These are phyloP conservation scores for Colletotrichum navitas DNA, from an alignment of 2,329 filamentous ascomycete species.

Conservation along the genomic window DNA sequence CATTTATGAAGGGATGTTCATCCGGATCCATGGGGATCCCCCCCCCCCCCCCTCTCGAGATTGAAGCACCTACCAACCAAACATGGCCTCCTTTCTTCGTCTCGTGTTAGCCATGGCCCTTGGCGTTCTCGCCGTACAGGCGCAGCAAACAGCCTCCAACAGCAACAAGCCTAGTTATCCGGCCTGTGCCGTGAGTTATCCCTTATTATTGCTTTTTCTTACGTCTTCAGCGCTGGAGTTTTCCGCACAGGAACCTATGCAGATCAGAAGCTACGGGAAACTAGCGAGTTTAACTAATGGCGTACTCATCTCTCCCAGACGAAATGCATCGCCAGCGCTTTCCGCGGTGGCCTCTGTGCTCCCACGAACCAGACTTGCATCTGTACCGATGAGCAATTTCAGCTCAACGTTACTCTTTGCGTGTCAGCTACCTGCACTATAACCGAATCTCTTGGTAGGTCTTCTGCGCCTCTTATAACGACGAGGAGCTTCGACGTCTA, in stretches of 20 bases:
- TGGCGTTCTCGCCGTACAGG: slow-evolving; percentile 26
- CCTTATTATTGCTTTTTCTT: not conserved
- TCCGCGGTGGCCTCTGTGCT: slow-evolving; percentile 41
- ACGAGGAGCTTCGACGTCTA: not conserved
- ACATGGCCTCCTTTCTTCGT: slow-evolving; percentile 28
- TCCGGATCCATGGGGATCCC: slow-evolving; percentile 16
- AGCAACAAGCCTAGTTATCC: slow-evolving; percentile 36
- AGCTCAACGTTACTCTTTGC: slow-evolving; percentile 43
- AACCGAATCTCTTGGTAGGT: slow-evolving; percentile 43
- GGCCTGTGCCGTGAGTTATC: slow-evolving; percentile 41
- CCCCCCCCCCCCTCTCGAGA: not conserved
- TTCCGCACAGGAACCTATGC: not conserved
- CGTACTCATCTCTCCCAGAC: slow-evolving; percentile 21
- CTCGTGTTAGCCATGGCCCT: slow-evolving; percentile 25
- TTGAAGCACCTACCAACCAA: slow-evolving; percentile 4
- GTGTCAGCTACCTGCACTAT: slow-evolving; percentile 44
- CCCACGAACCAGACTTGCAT: slow-evolving; percentile 45
- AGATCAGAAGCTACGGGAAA: no score
- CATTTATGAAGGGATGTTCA: slow-evolving; percentile 33
- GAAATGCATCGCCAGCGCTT: slow-evolving; percentile 37
- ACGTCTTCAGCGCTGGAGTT: not conserved
- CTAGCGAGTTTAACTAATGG: not conserved
- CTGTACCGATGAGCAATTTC: slow-evolving; percentile 42
- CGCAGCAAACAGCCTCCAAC: slow-evolving; percentile 11
- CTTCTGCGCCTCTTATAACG: not conserved